A percentile compares a stretch with the other conserved stretches of the same genome.
These are phyloP conservation scores for Suhomyces tanzawaensis DNA, from an alignment of 805 yeast species.

Conservation along the genomic window DNA sequence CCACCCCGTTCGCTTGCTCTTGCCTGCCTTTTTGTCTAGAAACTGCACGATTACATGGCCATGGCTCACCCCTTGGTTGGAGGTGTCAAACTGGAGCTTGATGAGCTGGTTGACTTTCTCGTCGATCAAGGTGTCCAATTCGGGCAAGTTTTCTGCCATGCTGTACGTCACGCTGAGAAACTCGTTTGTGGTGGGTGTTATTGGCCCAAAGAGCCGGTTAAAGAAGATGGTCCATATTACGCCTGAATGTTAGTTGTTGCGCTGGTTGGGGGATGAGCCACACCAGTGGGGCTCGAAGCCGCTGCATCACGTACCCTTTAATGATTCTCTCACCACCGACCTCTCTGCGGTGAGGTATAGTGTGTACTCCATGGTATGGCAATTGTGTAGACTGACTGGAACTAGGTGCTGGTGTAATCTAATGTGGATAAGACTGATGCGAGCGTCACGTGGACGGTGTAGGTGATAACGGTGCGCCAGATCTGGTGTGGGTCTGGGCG, in stretches of 20 bases:
- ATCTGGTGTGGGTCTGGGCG: too few relatives aligned
- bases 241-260: constrained; percentile 33
- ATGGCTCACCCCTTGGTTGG: constrained; percentile 17
- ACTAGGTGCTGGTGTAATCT: background rate
- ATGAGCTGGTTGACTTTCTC: constrained; percentile 32
- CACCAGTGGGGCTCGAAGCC: too few relatives aligned
- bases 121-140: constrained; percentile 46
- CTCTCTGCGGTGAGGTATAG: constrained; percentile 50
- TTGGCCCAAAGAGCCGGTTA: constrained; percentile 64
- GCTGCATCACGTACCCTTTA: constrained; percentile 51
- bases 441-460: background rate
- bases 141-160: constrained; percentile 43
- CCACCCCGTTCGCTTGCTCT: constrained; percentile 49
- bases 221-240: constrained; percentile 67
- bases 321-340: constrained; percentile 52
- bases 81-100: constrained; percentile 23
- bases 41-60: constrained; percentile 40
- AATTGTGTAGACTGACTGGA: too few relatives aligned
- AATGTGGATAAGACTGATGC: background rate
- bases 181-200: constrained; percentile 54
- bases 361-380: constrained; percentile 46
- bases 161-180: constrained; percentile 62
- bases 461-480: too few relatives aligned
- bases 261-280: too few relatives aligned
- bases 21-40: constrained; percentile 36